Conservation (phyloP, 1,284 basidiomycete species). For the Cryptococcus deneoformans region DNA sequence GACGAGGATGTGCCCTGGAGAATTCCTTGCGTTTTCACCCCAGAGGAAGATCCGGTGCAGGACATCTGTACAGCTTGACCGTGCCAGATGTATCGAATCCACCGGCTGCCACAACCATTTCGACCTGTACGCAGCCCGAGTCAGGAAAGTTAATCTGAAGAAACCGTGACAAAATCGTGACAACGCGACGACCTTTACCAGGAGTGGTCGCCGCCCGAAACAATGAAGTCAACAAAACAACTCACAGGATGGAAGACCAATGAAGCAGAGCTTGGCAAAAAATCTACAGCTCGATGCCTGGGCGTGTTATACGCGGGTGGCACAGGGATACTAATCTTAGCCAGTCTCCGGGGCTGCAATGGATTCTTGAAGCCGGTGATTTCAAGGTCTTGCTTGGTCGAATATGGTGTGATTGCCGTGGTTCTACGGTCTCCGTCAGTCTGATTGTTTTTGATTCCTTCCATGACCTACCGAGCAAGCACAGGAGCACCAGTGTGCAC, state of each 20-base stretch:
- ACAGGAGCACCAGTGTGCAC: slow-evolving; percentile 82
- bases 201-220: no score
- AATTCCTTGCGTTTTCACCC: no score
- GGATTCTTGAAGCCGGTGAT: slow-evolving; percentile 45
- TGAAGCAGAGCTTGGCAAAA: slow-evolving; percentile 41
- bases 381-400: slow-evolving; percentile 40
- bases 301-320: slow-evolving; percentile 25
- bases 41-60: no score
- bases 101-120: slow-evolving; percentile 47
- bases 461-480: slow-evolving; percentile 67
- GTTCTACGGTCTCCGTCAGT: slow-evolving; percentile 16
- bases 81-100: slow-evolving; percentile 46
- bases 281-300: slow-evolving; percentile 20
- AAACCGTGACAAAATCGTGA: no score
- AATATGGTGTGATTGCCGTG: slow-evolving; percentile 33
- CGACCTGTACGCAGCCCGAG: slow-evolving; percentile 21
- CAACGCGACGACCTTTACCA: no score
- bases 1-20: no score
- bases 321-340: slow-evolving; percentile 36
- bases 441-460: no score
- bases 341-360: slow-evolving; percentile 33
- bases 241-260: slow-evolving; percentile 50
- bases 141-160: no score
- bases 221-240: not conserved
- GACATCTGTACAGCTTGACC: slow-evolving; percentile 20